Evolutionary conservation across 805 yeast genomes (phyloP).

Genomic region (Clavispora asparagi): DNA sequence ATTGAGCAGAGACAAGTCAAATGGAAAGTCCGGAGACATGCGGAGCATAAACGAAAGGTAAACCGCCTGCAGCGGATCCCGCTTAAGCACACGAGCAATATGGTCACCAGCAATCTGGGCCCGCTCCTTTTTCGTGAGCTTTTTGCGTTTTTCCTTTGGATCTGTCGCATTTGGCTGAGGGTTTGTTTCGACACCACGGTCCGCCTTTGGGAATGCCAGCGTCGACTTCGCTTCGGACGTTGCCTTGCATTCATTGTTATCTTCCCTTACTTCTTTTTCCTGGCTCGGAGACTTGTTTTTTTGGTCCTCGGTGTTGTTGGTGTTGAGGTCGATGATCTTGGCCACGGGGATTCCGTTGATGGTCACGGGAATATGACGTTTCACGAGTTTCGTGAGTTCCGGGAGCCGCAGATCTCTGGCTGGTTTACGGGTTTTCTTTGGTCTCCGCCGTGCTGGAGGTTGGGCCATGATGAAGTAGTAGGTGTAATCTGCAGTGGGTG

Average conservation of each 20-base stretch:
- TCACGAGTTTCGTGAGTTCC: conserved; percentile 30
- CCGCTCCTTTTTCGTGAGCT: conserved; percentile 8
- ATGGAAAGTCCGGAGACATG: conserved; percentile 76
- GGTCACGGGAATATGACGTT: conserved; percentile 29
- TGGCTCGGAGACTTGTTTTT: background rate
- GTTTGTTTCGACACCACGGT: background rate
- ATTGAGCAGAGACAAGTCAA: conserved; percentile 49
- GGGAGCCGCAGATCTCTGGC: conserved; percentile 17
- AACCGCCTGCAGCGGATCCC: conserved; percentile 16
- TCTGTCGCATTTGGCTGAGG: background rate
- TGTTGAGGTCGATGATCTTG: conserved; percentile 9
- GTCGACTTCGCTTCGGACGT: background rate
- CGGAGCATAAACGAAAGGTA: conserved; percentile 41
- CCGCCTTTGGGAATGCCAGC: too few species aligned
- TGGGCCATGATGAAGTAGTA: background rate
- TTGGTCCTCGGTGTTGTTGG: background rate
- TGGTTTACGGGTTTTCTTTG: conserved; percentile 4
- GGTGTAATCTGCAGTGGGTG: background rate
- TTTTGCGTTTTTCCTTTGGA: background rate
- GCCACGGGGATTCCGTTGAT: conserved; percentile 27
- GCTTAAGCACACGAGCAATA: conserved; percentile 6
- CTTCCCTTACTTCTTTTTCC: too few species aligned
- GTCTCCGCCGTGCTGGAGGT: background rate
- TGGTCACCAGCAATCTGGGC: conserved; percentile 9
- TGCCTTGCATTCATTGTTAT: background rate